Evolutionary conservation across 2,329 filamentous ascomycete genomes (phyloP), one percentile per base, ranked within the genome.

Genomic region (Atkinsonella hypoxylon): DNA sequence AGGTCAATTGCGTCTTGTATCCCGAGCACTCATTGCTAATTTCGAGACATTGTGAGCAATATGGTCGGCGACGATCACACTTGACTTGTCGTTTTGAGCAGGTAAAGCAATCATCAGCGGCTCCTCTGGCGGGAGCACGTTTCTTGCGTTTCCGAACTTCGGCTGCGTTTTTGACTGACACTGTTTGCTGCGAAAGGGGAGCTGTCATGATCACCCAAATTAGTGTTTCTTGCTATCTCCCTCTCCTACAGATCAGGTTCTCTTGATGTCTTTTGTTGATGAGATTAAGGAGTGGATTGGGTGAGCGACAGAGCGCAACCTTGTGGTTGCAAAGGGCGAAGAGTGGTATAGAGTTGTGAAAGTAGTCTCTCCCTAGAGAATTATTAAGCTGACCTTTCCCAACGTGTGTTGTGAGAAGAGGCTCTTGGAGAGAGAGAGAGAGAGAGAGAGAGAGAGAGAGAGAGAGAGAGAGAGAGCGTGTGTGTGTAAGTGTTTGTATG

Each of bases 1-100:
- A 97, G 45, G 91, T 97, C 68, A 97, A 76, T 59, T 91, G 90
- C 15, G 91, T 97, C 72, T 94, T 94, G 75, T 97, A 97, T 53
- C 91, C 91, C 30, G 88, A 89, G 71, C 91, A 97, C 64, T 95
- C 89, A 65, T 89, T 89, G 57, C 89, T 90, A 56, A 89, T 78
- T 59, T 95, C 88, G 55, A 97, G 79, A 67, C 91, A 98, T 69
- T 89, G 90, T 43, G 89, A 89, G 71, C 93, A 97, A 70, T 96
- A 97, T 9, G 91, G 91, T 61, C 91, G 80, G 64, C 89, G 82
- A 59, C 91, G 83, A 70, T 97, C 91, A 72, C 91, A 98, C 68
- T 88, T 87, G 56, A 85, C 76, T 60, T 82, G 83, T 63, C 86
- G 81, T 71, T 89, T 93, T 58, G 83, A 79, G 72, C 91, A 98